These are phyloP conservation scores for Populus trichocarpa DNA, from an alignment of 441 rosid species.

Conservation along the genomic window DNA sequence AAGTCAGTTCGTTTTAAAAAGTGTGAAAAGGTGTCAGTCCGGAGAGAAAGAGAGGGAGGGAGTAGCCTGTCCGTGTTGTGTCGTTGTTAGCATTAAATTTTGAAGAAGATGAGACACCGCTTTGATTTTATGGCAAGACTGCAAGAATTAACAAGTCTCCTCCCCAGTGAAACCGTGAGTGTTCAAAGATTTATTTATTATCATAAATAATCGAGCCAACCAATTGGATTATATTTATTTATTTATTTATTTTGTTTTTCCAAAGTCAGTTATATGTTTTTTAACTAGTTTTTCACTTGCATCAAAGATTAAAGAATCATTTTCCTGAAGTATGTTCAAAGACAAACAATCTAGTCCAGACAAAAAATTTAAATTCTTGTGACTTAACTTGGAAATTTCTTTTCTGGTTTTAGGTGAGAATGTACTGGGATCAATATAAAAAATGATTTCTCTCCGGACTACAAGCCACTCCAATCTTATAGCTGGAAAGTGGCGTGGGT, in stretches of 20 bases:
- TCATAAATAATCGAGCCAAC: neutral
- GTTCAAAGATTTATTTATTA: neutral
- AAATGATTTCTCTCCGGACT: too few relatives aligned
- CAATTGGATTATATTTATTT: neutral
- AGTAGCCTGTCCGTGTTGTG: conserved; percentile 3
- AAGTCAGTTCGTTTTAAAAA: neutral
- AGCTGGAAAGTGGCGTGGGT: neutral
- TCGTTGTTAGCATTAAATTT: conserved; percentile 17
- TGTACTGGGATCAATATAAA: too few relatives aligned
- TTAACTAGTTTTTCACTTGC: neutral
- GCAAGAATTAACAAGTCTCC: neutral
- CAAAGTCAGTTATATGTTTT: neutral
- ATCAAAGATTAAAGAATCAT: neutral
- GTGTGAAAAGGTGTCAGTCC: conserved; percentile 1
- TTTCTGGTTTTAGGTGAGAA: neutral
- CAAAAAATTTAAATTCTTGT: too few relatives aligned
- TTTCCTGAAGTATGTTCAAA: neutral
- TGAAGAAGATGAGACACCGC: conserved; percentile 16
- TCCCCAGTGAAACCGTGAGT: conserved; percentile 11
- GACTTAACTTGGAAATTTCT: neutral
- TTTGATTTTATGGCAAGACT: conserved; percentile 13
- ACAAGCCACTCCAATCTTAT: too few relatives aligned
- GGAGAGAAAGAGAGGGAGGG: neutral
- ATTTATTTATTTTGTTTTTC: neutral
- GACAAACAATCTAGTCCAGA: neutral